A percentile compares a stretch with the other conserved stretches of the same genome.
phyloP scores from a whole-genome alignment of 2,329 filamentous ascomycete genomes.

The Fusarium xylarioides region DNA sequence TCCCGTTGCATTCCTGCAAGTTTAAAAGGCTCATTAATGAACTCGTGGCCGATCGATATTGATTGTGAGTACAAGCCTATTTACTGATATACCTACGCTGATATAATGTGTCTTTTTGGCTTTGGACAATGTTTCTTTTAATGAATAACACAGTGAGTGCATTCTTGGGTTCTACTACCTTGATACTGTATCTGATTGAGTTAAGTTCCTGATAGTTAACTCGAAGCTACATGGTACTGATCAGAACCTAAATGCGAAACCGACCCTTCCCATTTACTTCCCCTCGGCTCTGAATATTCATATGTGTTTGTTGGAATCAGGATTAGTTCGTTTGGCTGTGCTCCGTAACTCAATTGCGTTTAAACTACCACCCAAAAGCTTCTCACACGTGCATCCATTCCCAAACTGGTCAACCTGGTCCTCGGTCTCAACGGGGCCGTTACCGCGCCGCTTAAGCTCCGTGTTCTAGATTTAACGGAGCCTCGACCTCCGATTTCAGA shows the following conservation, averaged over 20 bases:
- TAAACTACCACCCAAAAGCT: background rate
- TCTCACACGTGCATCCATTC: background rate
- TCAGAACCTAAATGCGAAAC: background rate
- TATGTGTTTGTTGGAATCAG: background rate
- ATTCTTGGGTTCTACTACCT: background rate
- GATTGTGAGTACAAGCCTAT: background rate
- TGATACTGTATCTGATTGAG: background rate
- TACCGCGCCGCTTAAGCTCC: background rate
- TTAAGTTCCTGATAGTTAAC: background rate
- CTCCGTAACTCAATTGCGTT: background rate
- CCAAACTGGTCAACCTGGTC: background rate
- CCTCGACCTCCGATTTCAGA: conserved; percentile 10
- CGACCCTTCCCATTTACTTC: background rate
- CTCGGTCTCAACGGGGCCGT: background rate
- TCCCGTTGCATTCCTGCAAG: background rate
- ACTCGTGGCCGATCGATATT: background rate
- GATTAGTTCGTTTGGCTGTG: background rate
- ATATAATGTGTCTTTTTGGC: background rate
- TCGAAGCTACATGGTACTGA: background rate
- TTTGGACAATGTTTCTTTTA: background rate
- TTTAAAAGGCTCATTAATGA: conserved; percentile 2
- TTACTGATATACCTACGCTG: background rate
- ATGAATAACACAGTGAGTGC: background rate
- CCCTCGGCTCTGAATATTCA: background rate
- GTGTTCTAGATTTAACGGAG: conserved; percentile 6